Base-by-base conservation (phyloP, 139 green algal species). In the Chlamydomonas applanata region DNA sequence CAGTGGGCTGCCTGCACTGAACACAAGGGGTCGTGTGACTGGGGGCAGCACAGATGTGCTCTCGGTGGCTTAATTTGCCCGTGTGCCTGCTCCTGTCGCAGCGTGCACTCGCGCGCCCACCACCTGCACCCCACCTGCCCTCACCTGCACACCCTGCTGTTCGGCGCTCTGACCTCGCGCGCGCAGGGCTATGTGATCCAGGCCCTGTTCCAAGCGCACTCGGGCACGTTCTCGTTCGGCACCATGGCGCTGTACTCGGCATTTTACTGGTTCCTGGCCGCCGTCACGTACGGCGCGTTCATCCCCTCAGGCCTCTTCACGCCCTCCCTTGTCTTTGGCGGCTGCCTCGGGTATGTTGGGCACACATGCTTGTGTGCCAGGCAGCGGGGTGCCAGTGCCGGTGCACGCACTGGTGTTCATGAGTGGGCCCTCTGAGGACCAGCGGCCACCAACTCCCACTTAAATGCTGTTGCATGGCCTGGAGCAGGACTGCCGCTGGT, bases 251-350 rank as follows among this genome's bases (percentile, higher is more conserved):
- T 85, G 59, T 86, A 87, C 79, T 73, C 68, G 36, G 32, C 67
- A 7, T 53, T 85, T 3, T 90, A 83, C 74, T 87, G 80, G 75
- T 76, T 90, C 25, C 63, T 90, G 60, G 82, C 82, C 0, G 82
- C 76, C 4, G 68, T 90, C 24, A 88, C 85, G 0, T 90, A 90
- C 73, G 85, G 85, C n/a, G 82, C 85, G 3, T 86, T 87, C 72
- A 85, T 90, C 25, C 85, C 85, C 4, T 88, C 78, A 20, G 85
- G 85, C 60, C 63, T 90, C 22, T 90, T 90, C 77, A 90, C 85
- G 14, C 82, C 82, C 16, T 82, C 75, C 17, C 72, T 90, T 33
- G 83, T 90, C 46, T 84, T 90, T 66, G 85, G 85, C 30, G 83
- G 82, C 33, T 81, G 81, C 49, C 68, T 90, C 30, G 85, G 85